Evolutionary conservation across 495 filamentous ascomycete genomes (phyloP), one percentile per base, ranked within the genome.

Genomic region (Hyphodiscus hymeniophilus): DNA sequence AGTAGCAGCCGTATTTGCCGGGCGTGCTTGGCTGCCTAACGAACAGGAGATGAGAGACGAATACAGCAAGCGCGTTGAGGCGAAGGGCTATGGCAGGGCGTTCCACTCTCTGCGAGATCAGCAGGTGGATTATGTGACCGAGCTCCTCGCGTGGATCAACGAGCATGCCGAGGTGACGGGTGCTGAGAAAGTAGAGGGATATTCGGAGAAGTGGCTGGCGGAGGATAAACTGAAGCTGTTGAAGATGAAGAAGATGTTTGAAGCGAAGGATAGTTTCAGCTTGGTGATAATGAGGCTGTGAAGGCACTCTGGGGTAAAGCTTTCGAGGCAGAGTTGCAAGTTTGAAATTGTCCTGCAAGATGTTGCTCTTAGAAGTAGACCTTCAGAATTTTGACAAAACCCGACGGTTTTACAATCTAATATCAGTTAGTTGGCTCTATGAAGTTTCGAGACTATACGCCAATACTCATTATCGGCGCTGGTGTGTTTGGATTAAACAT

Each of bases 131-230:
- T 84, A 82, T 58, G 79, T 81, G n/a, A 49, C 64, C 8, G 67
- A 70, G 12, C 35, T 84, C 6, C 50, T 78, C 3, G 57, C 56
- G 1, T 81, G 76, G 80, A 63, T 78, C 1, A 82, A 81, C 57
- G 8, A 20, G 5, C 55, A 64, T 7, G 56, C 66, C 10, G 58
- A 33, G 17, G 47, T 48, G 11, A 28, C 34, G 0, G 70, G 66
- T 4, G 52, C 66, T 2, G 28, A 58, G 32, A 47, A 48, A 7
- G 56, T 81, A 38, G 58, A 65, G 41, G 68, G 67, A 0, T 72
- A 79, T 54, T 66, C 71, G 13, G 49, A 66, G 26, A 56, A 58
- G 21, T 79, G 73, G 73, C 10, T 45, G 15, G 21, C 15, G 12
- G 51, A 50, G 17, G 10, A 23, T 15, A 47, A 41, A 34, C 15